phyloP scores from a whole-genome alignment of 208 protist genomes.

The Trichomonas vaginalis region DNA sequence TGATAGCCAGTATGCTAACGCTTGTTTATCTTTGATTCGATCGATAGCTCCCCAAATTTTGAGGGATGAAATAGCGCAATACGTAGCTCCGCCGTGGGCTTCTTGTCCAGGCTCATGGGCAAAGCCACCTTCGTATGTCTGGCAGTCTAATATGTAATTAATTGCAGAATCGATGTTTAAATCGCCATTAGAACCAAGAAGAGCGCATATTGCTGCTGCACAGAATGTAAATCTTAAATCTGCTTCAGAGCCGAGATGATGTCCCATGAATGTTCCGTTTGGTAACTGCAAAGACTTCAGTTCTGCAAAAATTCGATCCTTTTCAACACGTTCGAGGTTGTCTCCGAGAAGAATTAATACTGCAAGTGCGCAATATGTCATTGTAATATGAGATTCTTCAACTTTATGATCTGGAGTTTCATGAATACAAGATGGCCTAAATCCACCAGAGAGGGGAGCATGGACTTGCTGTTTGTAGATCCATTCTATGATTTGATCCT shows the following conservation, averaged over 20 bases:
- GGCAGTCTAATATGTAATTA: neutral
- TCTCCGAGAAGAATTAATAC: slow-evolving; percentile 27
- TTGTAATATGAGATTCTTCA: slow-evolving; percentile 24
- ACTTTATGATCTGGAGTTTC: neutral
- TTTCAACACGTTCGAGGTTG: slow-evolving; percentile 24
- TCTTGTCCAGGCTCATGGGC: slow-evolving; percentile 19
- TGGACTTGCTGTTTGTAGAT: slow-evolving; percentile 22
- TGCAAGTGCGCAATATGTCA: slow-evolving; percentile 27
- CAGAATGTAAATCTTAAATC: slow-evolving; percentile 33
- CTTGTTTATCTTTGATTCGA: neutral
- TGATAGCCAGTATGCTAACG: neutral
- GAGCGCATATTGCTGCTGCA: slow-evolving; percentile 11
- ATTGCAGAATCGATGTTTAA: neutral
- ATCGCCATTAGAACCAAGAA: neutral
- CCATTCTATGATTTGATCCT: slow-evolving; percentile 20
- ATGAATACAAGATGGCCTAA: neutral
- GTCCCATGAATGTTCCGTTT: neutral
- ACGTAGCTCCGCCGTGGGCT: slow-evolving; percentile 37
- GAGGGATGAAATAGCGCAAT: slow-evolving; percentile 25
- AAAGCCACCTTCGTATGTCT: slow-evolving; percentile 17
- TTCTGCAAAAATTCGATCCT: neutral
- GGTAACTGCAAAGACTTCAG: slow-evolving; percentile 10
- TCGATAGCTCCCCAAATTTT: neutral
- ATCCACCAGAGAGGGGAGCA: neutral
- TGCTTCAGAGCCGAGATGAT: slow-evolving; percentile 12